Percentiles rank a stretch among this genome's conserved stretches.
Conservation (phyloP, 2,329 filamentous ascomycete species). For the Samsoniella hepiali region DNA sequence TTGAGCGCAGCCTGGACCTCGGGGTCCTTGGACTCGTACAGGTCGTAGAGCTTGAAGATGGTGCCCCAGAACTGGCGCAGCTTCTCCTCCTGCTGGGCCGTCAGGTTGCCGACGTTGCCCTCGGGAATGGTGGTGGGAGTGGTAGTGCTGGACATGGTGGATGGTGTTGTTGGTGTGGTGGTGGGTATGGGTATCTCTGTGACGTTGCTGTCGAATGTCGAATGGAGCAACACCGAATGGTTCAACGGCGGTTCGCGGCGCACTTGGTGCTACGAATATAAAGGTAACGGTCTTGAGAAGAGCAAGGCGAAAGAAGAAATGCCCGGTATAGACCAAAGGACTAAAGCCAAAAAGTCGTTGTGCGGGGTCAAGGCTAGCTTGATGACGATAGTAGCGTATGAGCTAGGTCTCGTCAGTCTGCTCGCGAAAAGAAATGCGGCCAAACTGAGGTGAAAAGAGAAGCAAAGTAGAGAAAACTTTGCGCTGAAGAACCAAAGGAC, state of each 20-base stretch:
- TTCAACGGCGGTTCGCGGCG: background rate
- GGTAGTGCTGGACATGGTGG: conserved; percentile 1
- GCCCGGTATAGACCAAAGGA: background rate
- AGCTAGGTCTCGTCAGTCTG: background rate
- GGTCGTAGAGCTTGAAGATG: conserved; percentile 24
- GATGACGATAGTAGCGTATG: background rate
- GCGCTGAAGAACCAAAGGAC: background rate
- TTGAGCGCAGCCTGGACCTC: conserved; percentile 25
- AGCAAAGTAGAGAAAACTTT: conserved; percentile 1
- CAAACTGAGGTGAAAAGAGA: background rate
- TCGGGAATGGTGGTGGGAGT: conserved; percentile 11
- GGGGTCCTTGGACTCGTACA: conserved; percentile 24
- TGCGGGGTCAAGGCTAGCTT: conserved; percentile 6
- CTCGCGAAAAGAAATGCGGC: background rate
- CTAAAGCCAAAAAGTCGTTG: background rate
- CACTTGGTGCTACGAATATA: background rate
- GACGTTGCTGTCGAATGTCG: background rate
- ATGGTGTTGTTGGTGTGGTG: background rate
- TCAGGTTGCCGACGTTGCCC: conserved; percentile 26
- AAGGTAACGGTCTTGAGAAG: background rate
- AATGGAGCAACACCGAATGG: background rate
- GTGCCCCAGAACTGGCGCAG: conserved; percentile 27
- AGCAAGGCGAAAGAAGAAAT: background rate
- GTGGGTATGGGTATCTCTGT: background rate
- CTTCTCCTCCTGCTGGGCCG: conserved; percentile 24